Conservation (phyloP, 179 eudicot genomes). For the Actinidia arguta region DNA sequence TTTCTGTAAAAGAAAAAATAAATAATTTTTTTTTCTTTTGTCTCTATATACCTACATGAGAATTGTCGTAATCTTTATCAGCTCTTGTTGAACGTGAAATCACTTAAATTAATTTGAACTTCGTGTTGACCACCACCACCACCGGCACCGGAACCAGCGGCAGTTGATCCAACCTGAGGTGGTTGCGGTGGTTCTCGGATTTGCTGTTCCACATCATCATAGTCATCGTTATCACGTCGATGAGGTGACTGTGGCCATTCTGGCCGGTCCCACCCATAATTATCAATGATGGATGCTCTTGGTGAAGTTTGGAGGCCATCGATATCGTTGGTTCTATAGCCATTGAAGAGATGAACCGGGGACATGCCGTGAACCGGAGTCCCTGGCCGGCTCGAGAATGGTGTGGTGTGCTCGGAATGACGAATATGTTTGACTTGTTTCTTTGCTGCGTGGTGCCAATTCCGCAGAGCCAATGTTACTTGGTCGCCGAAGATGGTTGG, state of each 20-base stretch:
- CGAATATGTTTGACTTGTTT: conserved; percentile 33
- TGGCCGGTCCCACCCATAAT: background rate
- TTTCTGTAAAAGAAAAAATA: too few relatives aligned
- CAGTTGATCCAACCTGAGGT: too few relatives aligned
- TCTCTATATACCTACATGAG: too few relatives aligned
- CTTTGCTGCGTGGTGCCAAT: conserved; percentile 53
- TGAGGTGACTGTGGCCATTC: background rate
- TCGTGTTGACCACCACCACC: background rate
- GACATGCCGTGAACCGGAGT: conserved; percentile 36
- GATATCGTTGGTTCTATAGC: conserved; percentile 8
- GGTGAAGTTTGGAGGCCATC: conserved; percentile 4
- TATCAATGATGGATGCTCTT: background rate
- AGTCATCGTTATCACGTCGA: background rate
- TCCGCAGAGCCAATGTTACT: conserved; percentile 43
- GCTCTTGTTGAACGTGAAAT: background rate
- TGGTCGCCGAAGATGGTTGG: conserved; percentile 49
- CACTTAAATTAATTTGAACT: background rate
- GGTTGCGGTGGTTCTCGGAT: too few relatives aligned
- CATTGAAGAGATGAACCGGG: conserved; percentile 30
- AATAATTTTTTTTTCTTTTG: too few relatives aligned
- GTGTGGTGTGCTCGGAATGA: conserved; percentile 19
- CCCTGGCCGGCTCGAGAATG: conserved; percentile 31
- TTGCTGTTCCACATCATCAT: background rate
- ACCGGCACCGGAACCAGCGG: background rate
- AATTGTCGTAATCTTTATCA: too few relatives aligned